Base-by-base conservation (phyloP, 106 monocot genomes). In the Allium sativum region DNA sequence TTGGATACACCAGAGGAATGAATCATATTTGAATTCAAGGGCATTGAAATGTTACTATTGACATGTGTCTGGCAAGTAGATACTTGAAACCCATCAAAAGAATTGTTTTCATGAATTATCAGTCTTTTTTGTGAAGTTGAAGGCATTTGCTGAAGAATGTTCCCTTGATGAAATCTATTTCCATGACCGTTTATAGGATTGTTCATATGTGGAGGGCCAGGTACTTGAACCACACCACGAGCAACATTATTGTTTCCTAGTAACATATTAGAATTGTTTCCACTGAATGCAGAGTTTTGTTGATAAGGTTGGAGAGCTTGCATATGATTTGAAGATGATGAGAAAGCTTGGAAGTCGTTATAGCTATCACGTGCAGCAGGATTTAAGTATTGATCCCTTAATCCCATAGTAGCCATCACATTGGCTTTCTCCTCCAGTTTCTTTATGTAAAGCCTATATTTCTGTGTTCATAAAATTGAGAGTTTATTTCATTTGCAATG, bases 371-470 rank as follows among this genome's bases (percentile, higher is more conserved):
- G 57, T 55, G 76, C 58, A 18, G 79, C 62, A 65, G 82, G 72
- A 12, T 57, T 66, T 31, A 86, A 40, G 61, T 66, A 82, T 7
- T 79, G 65, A 16, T 86, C 79, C 65, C 70, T 82, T 63, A 66
- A 62, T 52, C 82, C 79, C 21, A 86, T 63, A 56, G 72, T 70
- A 58, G 86, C 75, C 58, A 56, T 70, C 52, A 86, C 45, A 56
- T 78, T 86, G 14, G 82, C 76, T 59, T 82, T 73, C 21, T 86
- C 75, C 15, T 76, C 70, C 58, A 82, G 73, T 46, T 82, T 76
- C 68, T 82, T 90, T 44, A 85, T 74, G 68, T 82, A 85, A 7
- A 90, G 77, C 60, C 90, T 79, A 61, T 82, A 90, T 56, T 90
- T 90, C 90, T 90, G 90, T 70, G 85, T 59, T 63, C 18, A 44